Base-by-base conservation (phyloP, 371 early-diverging fungal genomes). In the Basidiobolus meristosporus region DNA sequence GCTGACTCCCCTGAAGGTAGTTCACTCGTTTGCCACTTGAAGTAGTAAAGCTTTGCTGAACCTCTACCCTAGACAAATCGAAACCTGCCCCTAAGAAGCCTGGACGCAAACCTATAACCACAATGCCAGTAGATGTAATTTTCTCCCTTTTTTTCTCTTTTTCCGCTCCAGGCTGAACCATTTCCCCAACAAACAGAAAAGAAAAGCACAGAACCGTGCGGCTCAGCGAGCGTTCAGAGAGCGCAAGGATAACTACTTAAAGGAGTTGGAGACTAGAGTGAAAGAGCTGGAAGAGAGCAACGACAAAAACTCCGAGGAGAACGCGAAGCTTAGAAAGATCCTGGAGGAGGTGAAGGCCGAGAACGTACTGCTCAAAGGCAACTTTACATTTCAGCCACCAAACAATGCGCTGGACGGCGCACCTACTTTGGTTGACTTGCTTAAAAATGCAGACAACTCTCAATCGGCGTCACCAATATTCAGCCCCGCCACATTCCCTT, bases 151-250 rank as follows among this genome's bases (percentile, higher is more conserved):
- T n/a, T n/a, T n/a, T n/a, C n/a, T n/a, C n/a, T n/a, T n/a, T n/a
- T n/a, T n/a, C n/a, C n/a, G n/a, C n/a, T n/a, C n/a, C n/a, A n/a
- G n/a, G n/a, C n/a, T n/a, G n/a, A n/a, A n/a, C n/a, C n/a, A n/a
- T n/a, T n/a, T n/a, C n/a, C n/a, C n/a, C n/a, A n/a, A n/a, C 4
- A 33, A 16, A 12, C 28, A 65, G 54, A 79, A 79, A 48, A 66
- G 81, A 41, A 73, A 74, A 16, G 81, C 78, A 7, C 79, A 81
- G 53, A 81, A 81, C 47, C 56, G 81, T 36, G 78, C 77, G 7
- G 81, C 81, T 10, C 81, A 81, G 48, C 61, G 80, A 11, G 81
- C 81, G 0, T 81, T 81, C 48, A 59, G 81, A 36, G 76, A 81
- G 42, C 69, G 81, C 35, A 73, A 73, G 53, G 75, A 78, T 41